Percentiles rank a stretch among this genome's conserved stretches.
Conservation (phyloP, 2,329 filamentous ascomycete genomes). For the Fusarium brachygibbosum region DNA sequence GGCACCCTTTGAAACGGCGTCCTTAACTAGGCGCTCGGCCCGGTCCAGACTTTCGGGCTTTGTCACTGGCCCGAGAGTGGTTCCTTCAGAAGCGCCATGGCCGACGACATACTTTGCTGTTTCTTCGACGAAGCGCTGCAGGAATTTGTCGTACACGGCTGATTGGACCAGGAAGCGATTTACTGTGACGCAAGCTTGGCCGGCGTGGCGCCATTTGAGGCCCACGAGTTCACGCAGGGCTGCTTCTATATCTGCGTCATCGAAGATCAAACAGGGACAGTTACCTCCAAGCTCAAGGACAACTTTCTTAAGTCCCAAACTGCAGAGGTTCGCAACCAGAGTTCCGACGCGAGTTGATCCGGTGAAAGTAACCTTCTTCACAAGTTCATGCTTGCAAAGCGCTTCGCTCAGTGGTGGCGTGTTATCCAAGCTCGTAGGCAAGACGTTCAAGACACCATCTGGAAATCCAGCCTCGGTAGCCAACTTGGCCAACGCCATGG, state of each 20-base stretch:
- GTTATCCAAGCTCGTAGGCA: constrained; percentile 60
- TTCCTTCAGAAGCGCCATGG: constrained; percentile 22
- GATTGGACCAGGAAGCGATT: constrained; percentile 71
- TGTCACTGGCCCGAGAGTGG: constrained; percentile 33
- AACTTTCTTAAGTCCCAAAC: constrained; percentile 74
- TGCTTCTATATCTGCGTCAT: constrained; percentile 69
- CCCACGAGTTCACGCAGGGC: constrained; percentile 10
- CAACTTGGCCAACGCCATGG: constrained; percentile 77
- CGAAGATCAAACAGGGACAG: constrained; percentile 73
- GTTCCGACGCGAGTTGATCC: constrained; percentile 78
- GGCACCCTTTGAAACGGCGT: constrained; percentile 28
- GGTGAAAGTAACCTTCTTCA: constrained; percentile 80
- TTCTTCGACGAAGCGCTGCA: constrained; percentile 8
- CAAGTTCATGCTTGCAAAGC: constrained; percentile 60
- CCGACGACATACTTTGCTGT: constrained; percentile 24
- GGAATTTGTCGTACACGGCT: constrained; percentile 66
- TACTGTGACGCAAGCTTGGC: constrained; percentile 77
- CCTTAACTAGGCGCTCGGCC: constrained; percentile 22
- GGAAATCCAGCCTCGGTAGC: constrained; percentile 80
- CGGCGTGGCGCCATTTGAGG: constrained; percentile 75
- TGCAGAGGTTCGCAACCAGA: constrained; percentile 71
- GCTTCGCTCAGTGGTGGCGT: constrained; percentile 61
- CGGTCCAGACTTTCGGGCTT: constrained; percentile 23
- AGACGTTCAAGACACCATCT: constrained; percentile 73
- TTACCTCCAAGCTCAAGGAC: constrained; percentile 80